phyloP scores from a whole-genome alignment of 768 basidiomycete genomes.

The Stropharia rugosoannulata region DNA sequence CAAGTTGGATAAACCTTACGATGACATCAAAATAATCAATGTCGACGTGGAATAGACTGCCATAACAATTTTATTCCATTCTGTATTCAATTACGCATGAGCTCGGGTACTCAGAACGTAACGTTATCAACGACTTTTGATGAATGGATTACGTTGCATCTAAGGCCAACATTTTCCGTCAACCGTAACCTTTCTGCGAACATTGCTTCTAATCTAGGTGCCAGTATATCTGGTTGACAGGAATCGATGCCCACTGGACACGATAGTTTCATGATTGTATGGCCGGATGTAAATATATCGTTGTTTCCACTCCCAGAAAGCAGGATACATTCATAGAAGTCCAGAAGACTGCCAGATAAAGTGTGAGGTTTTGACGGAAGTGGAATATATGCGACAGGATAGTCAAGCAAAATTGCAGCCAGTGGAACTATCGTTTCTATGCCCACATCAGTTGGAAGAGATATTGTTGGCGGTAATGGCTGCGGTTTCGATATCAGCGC shows the following conservation, averaged over 20 bases:
- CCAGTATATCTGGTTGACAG: constrained; percentile 21
- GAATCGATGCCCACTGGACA: constrained; percentile 39
- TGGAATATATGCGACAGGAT: constrained; percentile 54
- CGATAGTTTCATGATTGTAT: constrained; percentile 56
- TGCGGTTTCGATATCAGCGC: not conserved
- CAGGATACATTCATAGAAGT: constrained; percentile 48
- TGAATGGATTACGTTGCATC: constrained; percentile 4
- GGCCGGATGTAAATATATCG: constrained; percentile 11
- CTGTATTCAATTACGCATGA: not conserved
- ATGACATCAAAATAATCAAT: constrained; percentile 91
- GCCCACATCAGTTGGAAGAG: constrained; percentile 26
- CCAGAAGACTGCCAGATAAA: constrained; percentile 44
- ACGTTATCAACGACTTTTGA: constrained; percentile 11
- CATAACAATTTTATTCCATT: not conserved
- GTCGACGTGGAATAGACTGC: constrained; percentile 61
- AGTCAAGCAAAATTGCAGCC: constrained; percentile 60
- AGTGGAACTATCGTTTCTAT: constrained; percentile 43
- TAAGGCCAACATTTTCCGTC: not conserved
- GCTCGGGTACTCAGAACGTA: constrained; percentile 6
- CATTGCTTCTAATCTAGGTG: constrained; percentile 27
- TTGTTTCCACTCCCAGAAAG: not conserved
- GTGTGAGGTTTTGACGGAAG: constrained; percentile 17
- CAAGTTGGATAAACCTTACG: constrained; percentile 86
- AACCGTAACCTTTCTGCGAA: constrained; percentile 30
- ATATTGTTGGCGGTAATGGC: constrained; percentile 18